These are phyloP conservation scores for Taphrina flavorubra DNA, from an alignment of 1,139 yeast genomes.

Conservation along the genomic window DNA sequence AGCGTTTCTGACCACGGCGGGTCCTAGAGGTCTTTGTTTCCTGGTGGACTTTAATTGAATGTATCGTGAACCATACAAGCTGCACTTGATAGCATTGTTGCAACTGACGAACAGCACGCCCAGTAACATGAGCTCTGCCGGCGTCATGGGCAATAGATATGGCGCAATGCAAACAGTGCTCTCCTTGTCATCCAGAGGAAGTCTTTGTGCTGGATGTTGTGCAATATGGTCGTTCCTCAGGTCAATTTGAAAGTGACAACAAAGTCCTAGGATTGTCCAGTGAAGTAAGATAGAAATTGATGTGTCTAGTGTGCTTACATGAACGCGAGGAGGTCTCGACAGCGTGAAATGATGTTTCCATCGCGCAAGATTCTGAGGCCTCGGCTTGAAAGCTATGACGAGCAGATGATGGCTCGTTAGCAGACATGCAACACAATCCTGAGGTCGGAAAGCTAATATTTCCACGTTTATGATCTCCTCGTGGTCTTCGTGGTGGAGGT, in stretches of 20 bases:
- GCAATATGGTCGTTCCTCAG: background rate
- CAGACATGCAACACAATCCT: background rate
- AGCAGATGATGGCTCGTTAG: background rate
- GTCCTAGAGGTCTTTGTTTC: background rate
- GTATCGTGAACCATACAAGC: background rate
- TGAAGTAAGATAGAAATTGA: background rate
- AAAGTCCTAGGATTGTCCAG: background rate
- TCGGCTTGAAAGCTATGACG: background rate
- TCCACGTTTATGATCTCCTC: background rate
- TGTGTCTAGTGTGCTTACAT: background rate
- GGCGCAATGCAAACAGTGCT: background rate
- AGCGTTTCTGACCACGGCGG: background rate
- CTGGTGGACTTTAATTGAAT: background rate
- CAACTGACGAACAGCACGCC: background rate
- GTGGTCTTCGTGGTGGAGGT: background rate
- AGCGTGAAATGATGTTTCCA: background rate
- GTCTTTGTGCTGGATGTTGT: background rate
- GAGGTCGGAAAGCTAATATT: background rate
- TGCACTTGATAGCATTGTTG: background rate
- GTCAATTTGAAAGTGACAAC: background rate
- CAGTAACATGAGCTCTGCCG: background rate
- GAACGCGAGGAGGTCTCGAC: background rate
- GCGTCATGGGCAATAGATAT: background rate
- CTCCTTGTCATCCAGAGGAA: background rate
- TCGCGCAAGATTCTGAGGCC: background rate